Evolutionary conservation across 495 filamentous ascomycete genomes (phyloP), one percentile per base, ranked within the genome.

Genomic region (Aspergillus cavernicola): DNA sequence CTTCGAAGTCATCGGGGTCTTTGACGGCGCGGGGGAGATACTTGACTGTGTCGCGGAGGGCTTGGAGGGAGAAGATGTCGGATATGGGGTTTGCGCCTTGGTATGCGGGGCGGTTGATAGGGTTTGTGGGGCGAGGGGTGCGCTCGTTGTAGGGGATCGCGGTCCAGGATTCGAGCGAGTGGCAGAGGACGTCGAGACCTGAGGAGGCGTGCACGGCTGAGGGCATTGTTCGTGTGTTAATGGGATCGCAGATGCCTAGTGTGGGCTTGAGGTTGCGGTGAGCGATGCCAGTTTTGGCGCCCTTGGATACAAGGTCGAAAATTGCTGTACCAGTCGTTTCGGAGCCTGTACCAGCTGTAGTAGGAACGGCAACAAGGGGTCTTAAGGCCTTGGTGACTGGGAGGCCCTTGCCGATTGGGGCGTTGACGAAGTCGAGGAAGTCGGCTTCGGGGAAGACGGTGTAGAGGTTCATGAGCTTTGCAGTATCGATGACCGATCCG

Each of bases 291-390:
- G 93, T 98, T 70, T 98, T 98, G 19, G 91, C 88, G 49, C 85
- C 87, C 61, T 87, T 89, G 26, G 83, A 80, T 11, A 92, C 89
- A 0, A 97, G 82, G 63, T 98, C 93, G 70, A 98, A 98, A 66
- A 98, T 98, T 24, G 93, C 93, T 0, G 93, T 98, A 7, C 93
- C 93, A 0, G 93, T 97, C 0, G 95, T 97, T 73, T 98, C 93
- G 41, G 85, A 90, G 20, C 93, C 93, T 1, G 93, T 97, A 39
- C 93, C 93, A 18, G 93, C 90, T 2, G 93, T 98, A 12, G 93
- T 98, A 1, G 95, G 93, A 20, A 98, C 85, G 46, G 93, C 95
- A 43, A 98, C 84, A 5, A 98, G 78, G 2, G 93, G 93, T 47
- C 76, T 82, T 1, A 97, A 79, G n/a, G 83, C 77, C 55, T 83